Conservation (phyloP, 345 rosid genomes). For the Carallia pectinifolia region DNA sequence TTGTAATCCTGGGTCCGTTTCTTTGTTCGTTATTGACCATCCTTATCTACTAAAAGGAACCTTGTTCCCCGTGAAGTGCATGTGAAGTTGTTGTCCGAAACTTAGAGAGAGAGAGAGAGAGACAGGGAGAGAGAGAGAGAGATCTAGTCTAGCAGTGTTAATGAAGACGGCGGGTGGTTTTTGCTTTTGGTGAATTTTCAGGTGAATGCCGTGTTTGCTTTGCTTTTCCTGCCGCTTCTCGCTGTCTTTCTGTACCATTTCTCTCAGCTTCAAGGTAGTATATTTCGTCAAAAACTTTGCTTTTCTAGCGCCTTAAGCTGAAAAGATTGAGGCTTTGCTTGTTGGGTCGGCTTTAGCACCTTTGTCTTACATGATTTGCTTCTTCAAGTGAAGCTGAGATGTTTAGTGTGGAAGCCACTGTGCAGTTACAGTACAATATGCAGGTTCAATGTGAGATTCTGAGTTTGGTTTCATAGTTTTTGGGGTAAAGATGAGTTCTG, state of each 20-base stretch:
- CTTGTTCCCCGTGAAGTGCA: constrained; percentile 35
- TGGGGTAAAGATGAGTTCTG: constrained; percentile 14
- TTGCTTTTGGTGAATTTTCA: constrained; percentile 30
- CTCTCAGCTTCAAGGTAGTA: constrained; percentile 3
- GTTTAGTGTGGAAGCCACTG: background rate
- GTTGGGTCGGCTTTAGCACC: constrained; percentile 13
- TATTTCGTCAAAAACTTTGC: constrained; percentile 8
- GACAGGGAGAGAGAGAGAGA: constrained; percentile 23
- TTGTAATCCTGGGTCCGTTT: constrained; percentile 1
- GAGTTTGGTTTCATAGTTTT: constrained; percentile 22
- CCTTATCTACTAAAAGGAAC: constrained; percentile 47
- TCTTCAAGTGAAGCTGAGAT: constrained; percentile 12
- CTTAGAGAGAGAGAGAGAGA: constrained; percentile 18
- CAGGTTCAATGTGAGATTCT: constrained; percentile 10
- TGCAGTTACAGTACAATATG: constrained; percentile 8
- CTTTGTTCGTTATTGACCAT: constrained; percentile 24
- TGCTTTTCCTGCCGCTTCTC: constrained; percentile 22
- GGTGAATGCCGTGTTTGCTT: constrained; percentile 30
- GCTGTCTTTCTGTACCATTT: constrained; percentile 5
- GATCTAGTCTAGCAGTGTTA: constrained; percentile 36
- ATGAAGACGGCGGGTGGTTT: constrained; percentile 40
- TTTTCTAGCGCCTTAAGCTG: constrained; percentile 14
- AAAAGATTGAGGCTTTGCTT: constrained; percentile 19
- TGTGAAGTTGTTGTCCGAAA: constrained; percentile 55
- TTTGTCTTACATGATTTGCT: constrained; percentile 14